Conservation (phyloP, 2,329 filamentous ascomycete species). For the Colletotrichum falcatum region DNA sequence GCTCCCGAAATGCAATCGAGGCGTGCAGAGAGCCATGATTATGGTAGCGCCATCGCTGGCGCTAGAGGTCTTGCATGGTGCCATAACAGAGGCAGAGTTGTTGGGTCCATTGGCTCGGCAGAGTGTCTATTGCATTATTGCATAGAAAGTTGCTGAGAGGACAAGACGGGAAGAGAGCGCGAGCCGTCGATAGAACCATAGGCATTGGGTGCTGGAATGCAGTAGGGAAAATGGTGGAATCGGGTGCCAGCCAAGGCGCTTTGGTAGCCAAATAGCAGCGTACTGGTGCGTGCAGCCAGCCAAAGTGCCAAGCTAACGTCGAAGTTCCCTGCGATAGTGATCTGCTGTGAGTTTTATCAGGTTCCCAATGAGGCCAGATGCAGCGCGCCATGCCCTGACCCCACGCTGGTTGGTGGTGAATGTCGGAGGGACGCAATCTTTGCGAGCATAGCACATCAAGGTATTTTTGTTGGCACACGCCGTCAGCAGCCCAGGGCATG, state of each 20-base stretch:
- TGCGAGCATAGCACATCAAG: slow-evolving; percentile 23
- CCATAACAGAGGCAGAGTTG: slow-evolving; percentile 1
- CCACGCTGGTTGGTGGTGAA: slow-evolving; percentile 29
- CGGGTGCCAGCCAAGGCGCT: slow-evolving; percentile 35
- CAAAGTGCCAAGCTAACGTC: slow-evolving; percentile 25
- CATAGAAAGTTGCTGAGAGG: slow-evolving; percentile 7
- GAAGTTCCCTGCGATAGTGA: slow-evolving; percentile 34
- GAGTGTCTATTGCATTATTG: slow-evolving; percentile 20
- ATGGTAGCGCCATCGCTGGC: slow-evolving; percentile 6
- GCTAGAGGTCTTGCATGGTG: slow-evolving; percentile 3
- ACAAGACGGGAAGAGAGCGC: background rate
- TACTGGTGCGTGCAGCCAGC: slow-evolving; percentile 31
- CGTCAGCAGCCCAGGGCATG: background rate
- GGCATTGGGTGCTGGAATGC: slow-evolving; percentile 35
- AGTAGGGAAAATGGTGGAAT: slow-evolving; percentile 31
- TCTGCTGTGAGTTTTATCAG: slow-evolving; percentile 33
- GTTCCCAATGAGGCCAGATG: slow-evolving; percentile 39
- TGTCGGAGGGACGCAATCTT: slow-evolving; percentile 21
- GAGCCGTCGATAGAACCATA: slow-evolving; percentile 19
- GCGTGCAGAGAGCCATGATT: background rate
- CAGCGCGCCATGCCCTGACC: slow-evolving; percentile 27
- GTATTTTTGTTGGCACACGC: slow-evolving; percentile 29
- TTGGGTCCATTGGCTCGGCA: slow-evolving; percentile 4
- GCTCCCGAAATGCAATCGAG: slow-evolving; percentile 9
- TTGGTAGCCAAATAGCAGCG: slow-evolving; percentile 17